Evolutionary conservation across 108 stramenopile species (phyloP), one percentile per base, ranked within the genome.

Genomic region (Skeletonema marinoi): DNA sequence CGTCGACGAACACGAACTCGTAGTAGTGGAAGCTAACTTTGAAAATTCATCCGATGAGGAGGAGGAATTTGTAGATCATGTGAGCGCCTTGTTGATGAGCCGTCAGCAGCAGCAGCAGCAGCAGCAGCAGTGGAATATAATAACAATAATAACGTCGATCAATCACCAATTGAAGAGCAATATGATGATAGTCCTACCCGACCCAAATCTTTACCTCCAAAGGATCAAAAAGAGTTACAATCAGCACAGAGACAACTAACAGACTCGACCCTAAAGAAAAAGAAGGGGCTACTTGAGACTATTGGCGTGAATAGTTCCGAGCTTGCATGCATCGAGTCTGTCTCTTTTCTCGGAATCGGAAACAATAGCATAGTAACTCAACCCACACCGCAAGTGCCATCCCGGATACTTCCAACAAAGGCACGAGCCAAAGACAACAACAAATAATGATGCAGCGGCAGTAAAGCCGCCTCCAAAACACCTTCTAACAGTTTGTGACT

Each of bases 401-500:
- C 38, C 35, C 74, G 29, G 32, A 56, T 35, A 78, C 32, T 17
- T 70, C 70, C 5, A 71, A 32, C 39, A 71, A 16, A 51, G 69
- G 36, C 6, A 10, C 44, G 32, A 60, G 19, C 10, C 44, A 16
- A 46, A 46, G 44, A 13, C 32, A 70, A 29, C 68, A 0, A 67
- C 74, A 4, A 70, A 86, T 21, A 56, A 29, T 56, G 54, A 56
- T 56, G 54, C 8, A 6, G 66, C 70, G 62, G 71, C 62, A 17
- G 59, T 66, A 10, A 70, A 84, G 29, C 29, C 77, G 31, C 80
- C 85, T 3, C 90, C 93, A 9, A 88, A 86, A 35, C 93, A 92
- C 71, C 42, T 92, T 33, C 51, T 75, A 25, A 90, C 90, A 9
- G 89, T 92, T 16, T 95, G 94, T 91, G 91, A 92, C 60, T 95